Conservation (phyloP, 352 stramenopile genomes). For the Globisporangium sylvaticum region DNA sequence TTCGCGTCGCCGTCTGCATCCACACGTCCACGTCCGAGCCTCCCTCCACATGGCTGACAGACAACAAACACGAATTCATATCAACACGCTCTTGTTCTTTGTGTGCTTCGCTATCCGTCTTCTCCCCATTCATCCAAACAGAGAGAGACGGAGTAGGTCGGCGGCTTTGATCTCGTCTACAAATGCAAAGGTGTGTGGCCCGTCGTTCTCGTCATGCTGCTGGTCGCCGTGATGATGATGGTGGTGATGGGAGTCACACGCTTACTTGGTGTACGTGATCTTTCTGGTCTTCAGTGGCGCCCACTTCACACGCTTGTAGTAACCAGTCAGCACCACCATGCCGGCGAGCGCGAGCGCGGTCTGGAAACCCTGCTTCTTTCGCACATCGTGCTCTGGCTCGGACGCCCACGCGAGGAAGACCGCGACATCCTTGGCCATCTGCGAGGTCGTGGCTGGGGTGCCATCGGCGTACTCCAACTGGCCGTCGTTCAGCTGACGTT, state of each 20-base stretch:
- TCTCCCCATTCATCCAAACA: background rate
- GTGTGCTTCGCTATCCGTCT: background rate
- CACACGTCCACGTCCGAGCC: background rate
- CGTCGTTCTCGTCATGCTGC: background rate
- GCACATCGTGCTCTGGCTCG: slow-evolving; percentile 96
- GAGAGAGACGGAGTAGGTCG: background rate
- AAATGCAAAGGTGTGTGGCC: slow-evolving; percentile 17
- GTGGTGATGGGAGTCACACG: background rate
- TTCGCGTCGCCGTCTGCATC: background rate
- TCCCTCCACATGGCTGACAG: background rate
- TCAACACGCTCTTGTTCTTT: slow-evolving; percentile 1
- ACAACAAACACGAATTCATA: slow-evolving; percentile 3
- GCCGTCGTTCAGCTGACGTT: slow-evolving; percentile 95
- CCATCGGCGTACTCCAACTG: slow-evolving; percentile 98
- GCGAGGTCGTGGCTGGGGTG: slow-evolving; percentile 94
- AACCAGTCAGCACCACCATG: slow-evolving; percentile 91
- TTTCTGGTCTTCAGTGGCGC: slow-evolving; percentile 96
- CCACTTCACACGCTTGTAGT: slow-evolving; percentile 99
- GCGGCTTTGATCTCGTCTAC: slow-evolving; percentile 16
- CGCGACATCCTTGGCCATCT: slow-evolving; percentile 98
- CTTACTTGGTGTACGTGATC: slow-evolving; percentile 97
- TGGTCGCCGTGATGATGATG: background rate
- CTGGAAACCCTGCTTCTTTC: slow-evolving; percentile 97
- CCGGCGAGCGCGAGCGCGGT: slow-evolving; percentile 90
- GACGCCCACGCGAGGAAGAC: slow-evolving; percentile 97